These are phyloP conservation scores for Fomitopsis pulvina DNA, from an alignment of 768 basidiomycete species.

Conservation along the genomic window DNA sequence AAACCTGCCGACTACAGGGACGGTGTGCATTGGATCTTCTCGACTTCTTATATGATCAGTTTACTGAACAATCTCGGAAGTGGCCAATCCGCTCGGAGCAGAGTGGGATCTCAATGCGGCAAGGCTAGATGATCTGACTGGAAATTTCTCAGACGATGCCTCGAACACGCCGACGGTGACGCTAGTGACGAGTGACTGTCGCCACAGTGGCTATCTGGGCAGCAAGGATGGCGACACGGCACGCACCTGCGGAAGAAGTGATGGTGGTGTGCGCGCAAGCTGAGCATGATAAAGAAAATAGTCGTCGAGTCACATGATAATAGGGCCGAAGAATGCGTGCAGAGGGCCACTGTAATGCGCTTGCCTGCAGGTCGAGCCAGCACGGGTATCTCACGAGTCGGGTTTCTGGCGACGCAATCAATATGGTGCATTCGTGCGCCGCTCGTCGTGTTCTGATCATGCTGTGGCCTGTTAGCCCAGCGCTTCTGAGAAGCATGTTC, in stretches of 20 bases:
- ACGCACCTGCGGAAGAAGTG: background rate
- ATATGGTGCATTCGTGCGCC: constrained; percentile 4
- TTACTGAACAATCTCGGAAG: background rate
- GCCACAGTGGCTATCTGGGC: background rate
- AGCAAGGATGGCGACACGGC: background rate
- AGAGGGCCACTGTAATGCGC: background rate
- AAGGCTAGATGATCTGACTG: background rate
- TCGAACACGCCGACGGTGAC: background rate
- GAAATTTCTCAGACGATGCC: background rate
- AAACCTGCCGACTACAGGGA: background rate
- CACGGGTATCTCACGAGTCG: constrained; percentile 3
- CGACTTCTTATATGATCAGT: background rate
- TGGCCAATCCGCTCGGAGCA: background rate
- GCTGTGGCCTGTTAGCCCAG: constrained; percentile 8
- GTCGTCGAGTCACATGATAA: constrained; percentile 2
- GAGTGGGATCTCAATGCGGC: background rate
- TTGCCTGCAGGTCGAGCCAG: background rate
- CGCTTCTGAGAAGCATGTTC: constrained; percentile 7
- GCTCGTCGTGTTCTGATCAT: constrained; percentile 2
- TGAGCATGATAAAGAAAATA: constrained; percentile 1
- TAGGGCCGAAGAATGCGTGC: background rate
- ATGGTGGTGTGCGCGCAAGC: background rate
- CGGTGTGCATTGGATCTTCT: background rate
- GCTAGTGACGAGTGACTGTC: background rate
- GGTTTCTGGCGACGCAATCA: background rate